Conservation (phyloP, 2,329 filamentous ascomycete species). For the Fusarium stilboides region DNA sequence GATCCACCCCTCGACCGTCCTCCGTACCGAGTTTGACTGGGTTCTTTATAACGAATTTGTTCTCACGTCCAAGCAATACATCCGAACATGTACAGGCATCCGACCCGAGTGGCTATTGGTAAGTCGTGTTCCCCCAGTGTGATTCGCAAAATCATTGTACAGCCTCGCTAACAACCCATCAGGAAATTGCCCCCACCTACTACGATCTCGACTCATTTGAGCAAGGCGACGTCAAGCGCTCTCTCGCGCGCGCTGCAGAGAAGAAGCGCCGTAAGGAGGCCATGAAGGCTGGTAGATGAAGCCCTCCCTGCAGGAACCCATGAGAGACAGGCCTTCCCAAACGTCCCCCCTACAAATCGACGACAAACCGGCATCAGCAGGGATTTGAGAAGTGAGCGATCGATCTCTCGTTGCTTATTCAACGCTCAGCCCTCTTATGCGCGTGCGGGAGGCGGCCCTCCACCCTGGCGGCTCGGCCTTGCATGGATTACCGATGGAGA, state of each 20-base stretch:
- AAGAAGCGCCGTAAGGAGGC: constrained; percentile 73
- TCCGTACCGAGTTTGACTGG: constrained; percentile 93
- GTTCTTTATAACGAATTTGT: constrained; percentile 99
- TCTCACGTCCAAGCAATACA: constrained; percentile 97
- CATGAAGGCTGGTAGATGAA: constrained; percentile 65
- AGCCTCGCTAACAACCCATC: constrained; percentile 33
- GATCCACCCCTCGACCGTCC: constrained; percentile 92
- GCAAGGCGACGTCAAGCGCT: constrained; percentile 87
- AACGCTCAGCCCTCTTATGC: constrained; percentile 26
- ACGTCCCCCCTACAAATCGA: not conserved
- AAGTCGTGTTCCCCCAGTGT: constrained; percentile 55
- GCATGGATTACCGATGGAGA: constrained; percentile 20
- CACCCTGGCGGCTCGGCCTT: constrained; percentile 24
- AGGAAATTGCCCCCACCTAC: constrained; percentile 95
- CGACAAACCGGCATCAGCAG: constrained; percentile 6
- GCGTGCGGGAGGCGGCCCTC: constrained; percentile 29
- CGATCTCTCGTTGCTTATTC: constrained; percentile 31
- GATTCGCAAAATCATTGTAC: not conserved
- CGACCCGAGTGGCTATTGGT: constrained; percentile 95
- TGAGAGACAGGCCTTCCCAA: constrained; percentile 11
- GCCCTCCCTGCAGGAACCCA: constrained; percentile 28
- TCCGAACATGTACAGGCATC: constrained; percentile 92
- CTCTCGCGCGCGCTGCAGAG: constrained; percentile 70
- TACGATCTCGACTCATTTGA: constrained; percentile 88
- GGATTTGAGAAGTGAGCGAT: constrained; percentile 28